Evolutionary conservation across 768 basidiomycete genomes (phyloP), one percentile per base, ranked within the genome.

Genomic region (Lentinula raphanica): DNA sequence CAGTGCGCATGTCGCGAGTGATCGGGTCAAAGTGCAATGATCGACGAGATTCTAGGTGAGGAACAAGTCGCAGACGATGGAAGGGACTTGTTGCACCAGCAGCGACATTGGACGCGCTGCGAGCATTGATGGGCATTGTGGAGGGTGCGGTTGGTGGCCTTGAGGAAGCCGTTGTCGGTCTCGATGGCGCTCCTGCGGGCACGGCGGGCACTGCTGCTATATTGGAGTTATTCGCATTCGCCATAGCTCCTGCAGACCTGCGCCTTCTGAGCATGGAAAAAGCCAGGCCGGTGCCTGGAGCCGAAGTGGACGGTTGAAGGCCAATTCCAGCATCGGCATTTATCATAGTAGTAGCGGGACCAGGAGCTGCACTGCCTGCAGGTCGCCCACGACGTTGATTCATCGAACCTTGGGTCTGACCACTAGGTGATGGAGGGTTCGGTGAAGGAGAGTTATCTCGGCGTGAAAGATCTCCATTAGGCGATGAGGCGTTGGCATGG

Each of bases 11-110:
- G 71, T 97, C 94, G 28, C 95, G 86, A 42, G 83, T 77, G 78
- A 98, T 92, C 62, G 95, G 87, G 54, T 98, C 95, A 74, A 98
- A 98, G 61, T 87, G 85, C 21, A 98, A 85, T 1, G 91, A 90
- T 54, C 93, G 86, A 15, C 90, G 83, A 21, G 88, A 86, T 71
- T 98, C 96, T 66, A 98, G 85, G 67, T 98, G 93, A 12, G 96
- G 96, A 9, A 98, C 96, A 54, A 99, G 87, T 17, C 94, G 88
- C 67, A 98, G 92, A 61, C 92, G 89, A 66, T 91, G 87, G 4
- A 78, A 8, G 11, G 19, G 45, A 13, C 46, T 49, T 42, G 6
- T 39, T 45, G 32, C 19, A n/a, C n/a, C n/a, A 58, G 35, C 23
- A 42, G 25, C 36, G 38, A 13, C 6, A 35, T n/a, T 40, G 38